Evolutionary conservation across 352 stramenopile species (phyloP).

Genomic region (Globisporangium nodosum): DNA sequence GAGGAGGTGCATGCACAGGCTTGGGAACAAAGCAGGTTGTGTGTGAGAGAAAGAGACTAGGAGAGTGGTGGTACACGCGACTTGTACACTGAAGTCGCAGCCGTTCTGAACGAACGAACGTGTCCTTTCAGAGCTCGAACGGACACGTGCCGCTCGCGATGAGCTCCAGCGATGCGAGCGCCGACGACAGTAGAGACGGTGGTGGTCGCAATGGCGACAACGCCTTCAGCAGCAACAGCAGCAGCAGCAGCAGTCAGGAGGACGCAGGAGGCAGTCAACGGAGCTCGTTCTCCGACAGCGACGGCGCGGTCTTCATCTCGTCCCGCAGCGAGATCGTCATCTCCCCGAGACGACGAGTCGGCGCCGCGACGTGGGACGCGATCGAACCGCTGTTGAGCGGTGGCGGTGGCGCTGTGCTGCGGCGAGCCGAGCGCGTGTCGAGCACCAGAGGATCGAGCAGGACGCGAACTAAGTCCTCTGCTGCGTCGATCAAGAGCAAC

Average conservation of each 20-base stretch:
- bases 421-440: constrained; percentile 1
- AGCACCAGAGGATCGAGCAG: not conserved
- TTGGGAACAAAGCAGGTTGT: no score
- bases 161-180: constrained; percentile 1
- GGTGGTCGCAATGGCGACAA: not conserved
- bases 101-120: no score
- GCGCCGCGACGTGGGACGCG: constrained; percentile 12
- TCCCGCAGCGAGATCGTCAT: constrained; percentile 57
- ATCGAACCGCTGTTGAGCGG: constrained; percentile 3
- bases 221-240: not conserved
- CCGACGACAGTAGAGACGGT: not conserved
- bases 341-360: constrained; percentile 29
- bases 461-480: not conserved
- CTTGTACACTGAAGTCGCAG: no score
- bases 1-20: no score
- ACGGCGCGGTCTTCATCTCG: constrained; percentile 53
- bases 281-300: constrained; percentile 8
- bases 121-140: not conserved
- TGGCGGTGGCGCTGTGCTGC: not conserved
- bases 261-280: not conserved
- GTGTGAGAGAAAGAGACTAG: no score
- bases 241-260: not conserved
- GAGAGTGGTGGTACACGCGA: no score
- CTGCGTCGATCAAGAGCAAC: not conserved
- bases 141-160: not conserved